phyloP scores from a whole-genome alignment of 1,284 basidiomycete genomes.

The Ustilago loliicola region DNA sequence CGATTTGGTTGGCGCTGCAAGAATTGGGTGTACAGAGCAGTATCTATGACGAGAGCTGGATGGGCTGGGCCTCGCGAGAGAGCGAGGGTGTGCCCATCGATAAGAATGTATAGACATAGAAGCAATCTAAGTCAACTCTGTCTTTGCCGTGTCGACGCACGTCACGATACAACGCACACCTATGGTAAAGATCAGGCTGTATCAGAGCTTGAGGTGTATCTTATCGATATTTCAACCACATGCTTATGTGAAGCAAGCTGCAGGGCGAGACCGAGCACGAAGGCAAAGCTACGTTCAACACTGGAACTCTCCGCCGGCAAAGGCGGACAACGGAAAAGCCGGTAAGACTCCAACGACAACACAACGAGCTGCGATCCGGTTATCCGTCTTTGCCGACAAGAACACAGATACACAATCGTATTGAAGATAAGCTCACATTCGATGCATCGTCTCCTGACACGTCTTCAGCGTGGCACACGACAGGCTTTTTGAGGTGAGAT shows the following conservation, averaged over 20 bases:
- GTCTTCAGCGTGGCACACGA: neutral
- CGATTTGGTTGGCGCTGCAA: conserved; percentile 89
- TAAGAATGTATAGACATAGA: conserved; percentile 22
- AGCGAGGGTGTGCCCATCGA: conserved; percentile 48
- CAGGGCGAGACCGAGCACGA: too few relatives aligned
- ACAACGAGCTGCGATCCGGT: neutral
- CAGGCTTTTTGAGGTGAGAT: too few relatives aligned
- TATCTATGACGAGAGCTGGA: conserved; percentile 82
- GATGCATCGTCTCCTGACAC: neutral
- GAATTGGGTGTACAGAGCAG: conserved; percentile 75
- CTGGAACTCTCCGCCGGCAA: neutral
- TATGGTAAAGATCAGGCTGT: neutral
- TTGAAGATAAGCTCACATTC: neutral
- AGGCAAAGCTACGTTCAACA: too few relatives aligned
- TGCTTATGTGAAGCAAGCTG: too few relatives aligned
- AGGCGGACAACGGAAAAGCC: neutral
- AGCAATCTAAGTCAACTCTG: neutral
- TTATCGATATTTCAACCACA: neutral
- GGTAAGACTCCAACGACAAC: neutral
- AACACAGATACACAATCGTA: neutral
- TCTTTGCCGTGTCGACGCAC: too few relatives aligned
- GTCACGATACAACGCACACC: neutral
- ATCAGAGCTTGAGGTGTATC: neutral
- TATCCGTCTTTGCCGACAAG: neutral
- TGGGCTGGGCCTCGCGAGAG: conserved; percentile 58